Evolutionary conservation across 2,329 filamentous ascomycete genomes (phyloP), one percentile per base, ranked within the genome.

Genomic region (Aaosphaeria arxii): DNA sequence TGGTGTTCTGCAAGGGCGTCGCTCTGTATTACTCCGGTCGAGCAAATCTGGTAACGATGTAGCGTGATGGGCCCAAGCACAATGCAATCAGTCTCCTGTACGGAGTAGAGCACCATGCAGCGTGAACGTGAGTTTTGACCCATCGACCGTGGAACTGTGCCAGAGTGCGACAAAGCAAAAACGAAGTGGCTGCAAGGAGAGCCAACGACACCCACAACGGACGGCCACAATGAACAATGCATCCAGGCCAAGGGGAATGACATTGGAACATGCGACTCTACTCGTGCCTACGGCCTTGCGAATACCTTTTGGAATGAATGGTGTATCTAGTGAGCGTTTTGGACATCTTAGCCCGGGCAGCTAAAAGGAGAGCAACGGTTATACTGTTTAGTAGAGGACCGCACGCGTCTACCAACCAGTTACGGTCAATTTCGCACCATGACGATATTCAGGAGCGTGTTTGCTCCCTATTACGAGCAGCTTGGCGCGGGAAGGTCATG

Each of bases 371-470:
- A 43, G 50, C 46, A 38, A 45, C 30, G 42, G 47, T 24, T 24
- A 24, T 24, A 24, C 17, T 24, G 17, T 24, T 24, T 24, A 24
- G 17, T 24, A 24, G 17, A 24, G 17, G 17, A 24, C 2, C 17
- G 17, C 17, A 24, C 17, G 17, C 17, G 17, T 24, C 17, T 24
- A 24, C 17, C 17, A 24, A 24, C 17, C 17, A 24, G 17, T 24
- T 3, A 24, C 17, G 17, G 17, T 24, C 17, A 24, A 24, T 24
- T 24, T 24, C 17, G 17, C 17, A 24, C 58, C 48, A 65, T 64
- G 62, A 64, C 56, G 60, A 61, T 59, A 54, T 56, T 58, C 54
- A 62, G 54, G 58, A 57, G 55, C 49, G 45, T 50, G 46, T 33
- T 28, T 24, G 17, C 17, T 28, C 11, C 24, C 39, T 17, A 40